Evolutionary conservation across 805 yeast genomes (phyloP).

Genomic region (Saccharomyces eubayanus): DNA sequence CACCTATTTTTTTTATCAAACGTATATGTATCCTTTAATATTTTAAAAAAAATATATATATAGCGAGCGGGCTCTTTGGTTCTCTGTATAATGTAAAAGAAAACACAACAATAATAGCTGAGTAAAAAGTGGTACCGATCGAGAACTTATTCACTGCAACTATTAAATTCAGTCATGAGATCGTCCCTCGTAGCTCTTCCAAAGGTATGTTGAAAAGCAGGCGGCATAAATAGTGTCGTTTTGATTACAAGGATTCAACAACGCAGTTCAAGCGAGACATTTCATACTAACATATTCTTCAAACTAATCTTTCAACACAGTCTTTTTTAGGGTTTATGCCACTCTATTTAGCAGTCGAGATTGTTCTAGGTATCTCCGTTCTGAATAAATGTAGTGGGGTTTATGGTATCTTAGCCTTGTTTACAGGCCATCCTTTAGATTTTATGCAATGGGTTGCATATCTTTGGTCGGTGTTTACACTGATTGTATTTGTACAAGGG

Average conservation of each 20-base stretch:
- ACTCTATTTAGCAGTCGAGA: conserved; percentile 78
- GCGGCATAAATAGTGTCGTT: neutral
- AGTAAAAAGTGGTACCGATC: neutral
- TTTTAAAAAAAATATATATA: neutral
- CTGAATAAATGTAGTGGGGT: conserved; percentile 84
- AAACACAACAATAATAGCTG: neutral
- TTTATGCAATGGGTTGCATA: conserved; percentile 78
- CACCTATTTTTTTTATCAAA: neutral
- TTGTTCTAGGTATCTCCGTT: conserved; percentile 64
- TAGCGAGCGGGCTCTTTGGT: neutral
- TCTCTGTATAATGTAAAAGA: neutral
- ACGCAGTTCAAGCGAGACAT: neutral
- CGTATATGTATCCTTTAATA: neutral
- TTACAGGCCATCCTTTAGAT: conserved; percentile 83
- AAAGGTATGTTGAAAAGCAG: neutral
- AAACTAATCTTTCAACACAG: conserved; percentile 24
- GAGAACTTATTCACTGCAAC: neutral
- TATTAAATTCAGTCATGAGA: neutral
- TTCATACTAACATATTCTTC: neutral
- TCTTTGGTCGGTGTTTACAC: conserved; percentile 48
- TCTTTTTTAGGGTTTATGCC: conserved; percentile 67
- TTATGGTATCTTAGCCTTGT: conserved; percentile 75
- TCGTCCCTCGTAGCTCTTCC: neutral
- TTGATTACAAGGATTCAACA: neutral
- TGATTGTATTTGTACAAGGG: conserved; percentile 61